Percentiles rank a stretch among this genome's conserved stretches.
Evolutionary conservation across 163 green algal genomes (phyloP).

Genomic region (Chloromonas sp.): DNA sequence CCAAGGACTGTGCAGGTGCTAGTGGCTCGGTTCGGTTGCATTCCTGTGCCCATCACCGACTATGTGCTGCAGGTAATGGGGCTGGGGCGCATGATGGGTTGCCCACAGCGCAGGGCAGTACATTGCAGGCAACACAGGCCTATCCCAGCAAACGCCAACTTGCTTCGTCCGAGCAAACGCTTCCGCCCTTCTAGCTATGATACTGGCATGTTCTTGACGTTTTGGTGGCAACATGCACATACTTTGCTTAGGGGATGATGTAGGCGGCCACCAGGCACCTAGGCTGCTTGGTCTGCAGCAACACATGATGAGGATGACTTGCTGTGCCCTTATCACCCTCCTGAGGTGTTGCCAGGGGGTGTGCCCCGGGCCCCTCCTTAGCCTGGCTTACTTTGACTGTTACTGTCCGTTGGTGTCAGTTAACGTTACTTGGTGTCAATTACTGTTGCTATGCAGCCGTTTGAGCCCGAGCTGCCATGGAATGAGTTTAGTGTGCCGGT

Average conservation of each 20-base stretch:
- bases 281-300: too few relatives aligned
- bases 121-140: not conserved
- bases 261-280: too few relatives aligned
- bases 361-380: too few relatives aligned
- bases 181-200: not conserved
- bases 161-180: not conserved
- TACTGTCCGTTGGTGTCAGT: too few relatives aligned
- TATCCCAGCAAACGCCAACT: not conserved
- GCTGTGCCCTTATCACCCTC: too few relatives aligned
- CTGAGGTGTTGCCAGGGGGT: too few relatives aligned
- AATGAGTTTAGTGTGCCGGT: slow-evolving; percentile 24
- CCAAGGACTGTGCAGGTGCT: slow-evolving; percentile 19
- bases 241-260: not conserved
- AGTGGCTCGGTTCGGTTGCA: slow-evolving; percentile 34
- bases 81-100: not conserved
- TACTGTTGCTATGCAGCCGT: slow-evolving; percentile 9
- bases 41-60: slow-evolving; percentile 35
- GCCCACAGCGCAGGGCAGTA: not conserved
- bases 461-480: slow-evolving; percentile 33
- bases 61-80: slow-evolving; percentile 16
- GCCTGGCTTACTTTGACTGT: too few relatives aligned
- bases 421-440: too few relatives aligned
- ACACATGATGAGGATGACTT: too few relatives aligned
- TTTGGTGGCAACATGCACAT: not conserved
- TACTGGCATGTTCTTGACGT: not conserved